A percentile compares a stretch with the other conserved stretches of the same genome.
These are phyloP conservation scores for Tuber magnatum DNA, from an alignment of 495 filamentous ascomycete genomes.

Conservation along the genomic window DNA sequence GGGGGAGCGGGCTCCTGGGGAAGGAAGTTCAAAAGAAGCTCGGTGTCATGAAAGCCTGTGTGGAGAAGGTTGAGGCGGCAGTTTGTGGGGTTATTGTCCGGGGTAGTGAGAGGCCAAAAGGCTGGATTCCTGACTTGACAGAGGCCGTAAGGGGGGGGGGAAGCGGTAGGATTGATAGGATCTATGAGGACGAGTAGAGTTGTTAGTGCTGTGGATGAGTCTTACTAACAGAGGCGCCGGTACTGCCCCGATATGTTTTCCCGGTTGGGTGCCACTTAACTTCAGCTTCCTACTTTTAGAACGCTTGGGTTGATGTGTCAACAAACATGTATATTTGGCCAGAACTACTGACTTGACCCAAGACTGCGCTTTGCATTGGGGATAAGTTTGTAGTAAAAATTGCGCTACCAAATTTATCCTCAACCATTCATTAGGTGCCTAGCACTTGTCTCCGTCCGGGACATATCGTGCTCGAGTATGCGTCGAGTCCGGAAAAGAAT, in stretches of 20 bases:
- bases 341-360: neutral
- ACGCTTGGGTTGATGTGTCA: neutral
- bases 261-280: neutral
- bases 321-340: neutral
- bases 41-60: constrained; percentile 75
- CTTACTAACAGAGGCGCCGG: neutral
- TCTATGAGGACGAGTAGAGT: constrained; percentile 43
- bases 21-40: constrained; percentile 70
- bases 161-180: constrained; percentile 33
- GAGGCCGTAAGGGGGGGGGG: constrained; percentile 20
- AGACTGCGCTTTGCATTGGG: neutral
- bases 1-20: constrained; percentile 43
- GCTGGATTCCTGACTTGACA: constrained; percentile 80
- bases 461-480: too few relatives aligned
- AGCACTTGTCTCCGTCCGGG: neutral
- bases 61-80: constrained; percentile 87
- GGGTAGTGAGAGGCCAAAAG: constrained; percentile 79
- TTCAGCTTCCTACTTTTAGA: constrained; percentile 2
- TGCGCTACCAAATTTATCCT: neutral
- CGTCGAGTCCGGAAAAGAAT: neutral
- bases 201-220: neutral
- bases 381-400: neutral
- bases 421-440: neutral
- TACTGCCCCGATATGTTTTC: neutral
- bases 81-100: constrained; percentile 79